Base-by-base conservation (phyloP, 2,329 filamentous ascomycete species). In the Teratosphaeria viscida region DNA sequence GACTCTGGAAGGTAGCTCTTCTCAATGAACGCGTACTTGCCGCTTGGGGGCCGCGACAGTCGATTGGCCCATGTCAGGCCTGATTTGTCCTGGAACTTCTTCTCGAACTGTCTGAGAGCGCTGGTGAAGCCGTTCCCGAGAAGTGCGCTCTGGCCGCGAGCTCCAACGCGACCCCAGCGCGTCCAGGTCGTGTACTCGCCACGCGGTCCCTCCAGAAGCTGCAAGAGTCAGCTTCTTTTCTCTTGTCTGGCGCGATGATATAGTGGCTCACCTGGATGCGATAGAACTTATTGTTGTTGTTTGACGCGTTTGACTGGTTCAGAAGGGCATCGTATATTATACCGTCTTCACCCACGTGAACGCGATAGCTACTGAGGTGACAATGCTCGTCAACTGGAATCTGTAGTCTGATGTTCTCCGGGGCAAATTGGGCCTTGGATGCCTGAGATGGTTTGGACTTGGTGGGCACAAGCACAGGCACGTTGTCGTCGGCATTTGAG, bases 201-300 rank as follows among this genome's bases (percentile, higher is more conserved):
- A 32, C 65, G 63, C 10, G 73, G 62, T 2, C 74, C 68, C 27
- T 83, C 67, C 4, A 83, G 64, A 72, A 85, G 53, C 60, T 62
- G 60, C 29, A 23, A 16, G 52, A 37, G 47, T 29, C 14, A 3
- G 66, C 56, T 43, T 12, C 12, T 14, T 16, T 5, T 14, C 5
- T 2, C 12, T n/a, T 14, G 16, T 43, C 37, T 5, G 5, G 16
- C 4, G 37, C 37, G 37, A 43, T 14, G 16, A 5, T 16, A 3
- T 43, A 5, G 16, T 14, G 60, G 47, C 27, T n/a, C 62, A 89
- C 77, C 77, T 92, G 88, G 32, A 91, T 72, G 32, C 84, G 82
- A 68, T 92, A 92, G 71, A 92, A 92, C 65, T 94, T 94, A 73
- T 94, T 92, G 73, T 88, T 88, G 69, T 92, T 94, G 54, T 80